Conservation (phyloP, 2,329 filamentous ascomycete species). For the Talaromyces islandicus region DNA sequence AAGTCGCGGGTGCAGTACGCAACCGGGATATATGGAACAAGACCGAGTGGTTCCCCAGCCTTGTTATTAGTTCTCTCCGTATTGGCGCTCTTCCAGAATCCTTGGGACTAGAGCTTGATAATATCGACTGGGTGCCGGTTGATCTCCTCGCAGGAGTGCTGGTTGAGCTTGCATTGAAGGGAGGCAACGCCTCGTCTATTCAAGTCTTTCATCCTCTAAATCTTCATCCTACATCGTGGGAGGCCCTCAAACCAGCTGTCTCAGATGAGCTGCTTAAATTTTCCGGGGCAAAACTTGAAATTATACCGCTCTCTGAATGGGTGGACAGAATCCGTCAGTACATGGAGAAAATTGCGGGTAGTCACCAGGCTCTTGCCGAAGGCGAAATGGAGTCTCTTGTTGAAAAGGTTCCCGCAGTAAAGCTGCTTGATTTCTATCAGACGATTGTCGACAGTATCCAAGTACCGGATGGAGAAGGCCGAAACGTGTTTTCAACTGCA, state of each 20-base stretch:
- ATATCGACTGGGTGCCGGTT: conserved; percentile 42
- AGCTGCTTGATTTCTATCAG: conserved; percentile 27
- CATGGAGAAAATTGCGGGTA: conserved; percentile 8
- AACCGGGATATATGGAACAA: conserved; percentile 32
- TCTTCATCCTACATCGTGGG: conserved; percentile 12
- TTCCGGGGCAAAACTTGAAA: conserved; percentile 2
- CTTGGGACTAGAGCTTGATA: conserved; percentile 25
- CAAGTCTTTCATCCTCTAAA: conserved; percentile 17
- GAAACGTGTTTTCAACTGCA: conserved; percentile 7
- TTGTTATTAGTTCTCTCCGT: conserved; percentile 35
- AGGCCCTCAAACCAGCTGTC: neutral
- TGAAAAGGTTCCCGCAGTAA: conserved; percentile 22
- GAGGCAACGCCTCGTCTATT: neutral
- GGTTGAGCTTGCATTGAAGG: conserved; percentile 20
- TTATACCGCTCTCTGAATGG: conserved; percentile 13
- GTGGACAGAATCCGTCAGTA: conserved; percentile 9
- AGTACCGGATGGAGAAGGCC: conserved; percentile 1
- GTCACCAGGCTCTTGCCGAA: neutral
- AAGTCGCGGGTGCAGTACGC: conserved; percentile 21
- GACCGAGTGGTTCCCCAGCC: conserved; percentile 38
- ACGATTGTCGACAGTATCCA: conserved; percentile 15
- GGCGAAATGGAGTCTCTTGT: conserved; percentile 11
- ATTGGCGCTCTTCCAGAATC: conserved; percentile 32
- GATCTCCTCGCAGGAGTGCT: conserved; percentile 36
- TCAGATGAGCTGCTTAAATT: neutral